A percentile compares a stretch with the other conserved stretches of the same genome.
Conservation (phyloP, 2,329 filamentous ascomycete species). For the Trichoderma sp. region DNA sequence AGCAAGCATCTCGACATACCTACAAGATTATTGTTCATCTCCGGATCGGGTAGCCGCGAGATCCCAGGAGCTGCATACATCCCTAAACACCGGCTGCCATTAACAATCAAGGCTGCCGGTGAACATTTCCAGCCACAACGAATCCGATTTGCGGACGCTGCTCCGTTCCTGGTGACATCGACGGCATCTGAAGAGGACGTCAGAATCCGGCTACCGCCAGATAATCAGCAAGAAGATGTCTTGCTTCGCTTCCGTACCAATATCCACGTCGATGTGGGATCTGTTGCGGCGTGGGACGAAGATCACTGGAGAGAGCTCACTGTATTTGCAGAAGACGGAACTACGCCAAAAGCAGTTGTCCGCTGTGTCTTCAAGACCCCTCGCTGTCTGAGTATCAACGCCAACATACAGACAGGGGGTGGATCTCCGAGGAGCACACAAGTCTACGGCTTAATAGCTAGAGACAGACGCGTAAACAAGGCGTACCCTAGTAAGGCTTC, state of each 20-base stretch:
- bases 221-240: conserved; percentile 20
- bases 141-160: conserved; percentile 25
- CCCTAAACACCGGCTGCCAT: conserved; percentile 17
- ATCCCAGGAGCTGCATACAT: conserved; percentile 24
- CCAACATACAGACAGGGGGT: conserved; percentile 21
- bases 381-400: conserved; percentile 24
- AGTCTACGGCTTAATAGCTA: conserved; percentile 24
- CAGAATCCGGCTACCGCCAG: conserved; percentile 16
- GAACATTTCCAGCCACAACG: conserved; percentile 21
- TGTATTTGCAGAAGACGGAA: conserved; percentile 14
- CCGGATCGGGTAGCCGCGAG: conserved; percentile 20
- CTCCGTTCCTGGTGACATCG: conserved; percentile 23
- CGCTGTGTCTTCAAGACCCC: conserved; percentile 24
- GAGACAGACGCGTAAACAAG: conserved; percentile 24
- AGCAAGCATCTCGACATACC: conserved; percentile 25
- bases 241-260: conserved; percentile 24
- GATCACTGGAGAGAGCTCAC: conserved; percentile 23
- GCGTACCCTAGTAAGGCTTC: conserved; percentile 22
- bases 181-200: conserved; percentile 24
- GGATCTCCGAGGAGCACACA: conserved; percentile 19
- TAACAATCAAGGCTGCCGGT: conserved; percentile 19
- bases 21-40: conserved; percentile 21
- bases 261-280: conserved; percentile 24
- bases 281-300: conserved; percentile 21
- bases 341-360: conserved; percentile 22